Base-by-base conservation (phyloP, 257 asterid genomes). In the Capsicum baccatum region DNA sequence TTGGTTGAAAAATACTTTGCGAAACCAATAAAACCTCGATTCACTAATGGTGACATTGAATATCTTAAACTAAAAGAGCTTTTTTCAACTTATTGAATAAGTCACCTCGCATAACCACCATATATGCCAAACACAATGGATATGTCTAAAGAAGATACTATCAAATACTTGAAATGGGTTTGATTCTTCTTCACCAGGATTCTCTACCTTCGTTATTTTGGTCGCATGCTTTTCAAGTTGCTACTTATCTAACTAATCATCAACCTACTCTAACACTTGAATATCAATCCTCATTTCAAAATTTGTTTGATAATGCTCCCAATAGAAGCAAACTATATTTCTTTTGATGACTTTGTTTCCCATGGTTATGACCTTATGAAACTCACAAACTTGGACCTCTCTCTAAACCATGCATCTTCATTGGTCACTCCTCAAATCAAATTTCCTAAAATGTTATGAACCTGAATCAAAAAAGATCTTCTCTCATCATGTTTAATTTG, bases 271-370 rank as follows among this genome's bases (percentile, higher is more conserved):
- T 42, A 0, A 48, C 14, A 6, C 4, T 44, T 35, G 2, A 13
- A 17, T 15, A 6, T 83, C 44, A 37, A 11, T 62, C 83, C 0
- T 21, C 78, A 0, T 84, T 21, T 44, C 48, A 47, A 8, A 9
- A 10, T 0, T 4, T 79, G 2, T 81, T 87, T 55, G 3, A 5
- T 4, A 16, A 15, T 0, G 2, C 73, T 7, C 86, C 50, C 0
- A 84, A 87, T 8, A 66, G 79, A 12, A 3, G 26, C 26, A 85
- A 82, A 79, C 56, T 85, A 2, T 26, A 70, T 0, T 9, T 35
- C 8, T 82, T 84, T 57, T 66, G 89, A 1, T 87, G 84, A 2
- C 6, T 74, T 0, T 87, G 84, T 1, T 87, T 21, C 10, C 87
- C 83, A 0, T 87, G 86, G 85, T 26, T 87, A 10, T 48, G 66